Evolutionary conservation across 1,284 basidiomycete genomes (phyloP).

Genomic region (Tilletia indica): DNA sequence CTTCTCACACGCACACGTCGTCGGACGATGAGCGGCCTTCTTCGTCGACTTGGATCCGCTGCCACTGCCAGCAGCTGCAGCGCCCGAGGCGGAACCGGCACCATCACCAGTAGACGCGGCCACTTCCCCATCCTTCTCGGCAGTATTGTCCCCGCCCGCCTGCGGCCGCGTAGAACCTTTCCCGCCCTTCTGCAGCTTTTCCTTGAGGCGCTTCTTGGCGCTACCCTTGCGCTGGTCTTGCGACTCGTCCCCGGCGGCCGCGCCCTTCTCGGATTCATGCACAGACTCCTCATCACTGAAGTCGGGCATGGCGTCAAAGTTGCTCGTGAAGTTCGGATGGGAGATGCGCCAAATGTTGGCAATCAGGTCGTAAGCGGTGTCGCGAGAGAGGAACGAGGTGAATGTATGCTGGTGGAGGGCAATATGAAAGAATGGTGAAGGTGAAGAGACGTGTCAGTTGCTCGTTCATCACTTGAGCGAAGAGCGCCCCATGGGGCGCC

Average conservation of each 20-base stretch:
- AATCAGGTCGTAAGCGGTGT: constrained; percentile 93
- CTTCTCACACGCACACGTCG: constrained; percentile 73
- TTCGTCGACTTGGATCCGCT: constrained; percentile 26
- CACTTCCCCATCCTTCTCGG: constrained; percentile 16
- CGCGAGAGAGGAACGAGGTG: constrained; percentile 90
- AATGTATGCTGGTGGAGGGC: constrained; percentile 73
- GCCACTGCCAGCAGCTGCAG: not conserved
- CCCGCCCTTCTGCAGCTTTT: constrained; percentile 23
- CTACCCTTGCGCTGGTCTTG: constrained; percentile 22
- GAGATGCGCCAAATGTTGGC: constrained; percentile 92
- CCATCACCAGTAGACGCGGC: not conserved
- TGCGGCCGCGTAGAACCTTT: not conserved
- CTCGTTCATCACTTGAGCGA: not conserved
- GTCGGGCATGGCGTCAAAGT: constrained; percentile 37
- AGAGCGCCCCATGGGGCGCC: not conserved
- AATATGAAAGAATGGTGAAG: no score
- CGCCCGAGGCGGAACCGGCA: not conserved
- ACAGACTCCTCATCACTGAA: constrained; percentile 32
- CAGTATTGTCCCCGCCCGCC: not conserved
- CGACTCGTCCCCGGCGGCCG: constrained; percentile 28
- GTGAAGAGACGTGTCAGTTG: no score
- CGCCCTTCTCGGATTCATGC: constrained; percentile 13
- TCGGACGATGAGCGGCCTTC: constrained; percentile 58
- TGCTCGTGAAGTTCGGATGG: constrained; percentile 69
- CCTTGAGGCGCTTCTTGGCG: constrained; percentile 39